These are phyloP conservation scores for Coemansia sp. DNA, from an alignment of 192 early-diverging fungal species.

Conservation along the genomic window DNA sequence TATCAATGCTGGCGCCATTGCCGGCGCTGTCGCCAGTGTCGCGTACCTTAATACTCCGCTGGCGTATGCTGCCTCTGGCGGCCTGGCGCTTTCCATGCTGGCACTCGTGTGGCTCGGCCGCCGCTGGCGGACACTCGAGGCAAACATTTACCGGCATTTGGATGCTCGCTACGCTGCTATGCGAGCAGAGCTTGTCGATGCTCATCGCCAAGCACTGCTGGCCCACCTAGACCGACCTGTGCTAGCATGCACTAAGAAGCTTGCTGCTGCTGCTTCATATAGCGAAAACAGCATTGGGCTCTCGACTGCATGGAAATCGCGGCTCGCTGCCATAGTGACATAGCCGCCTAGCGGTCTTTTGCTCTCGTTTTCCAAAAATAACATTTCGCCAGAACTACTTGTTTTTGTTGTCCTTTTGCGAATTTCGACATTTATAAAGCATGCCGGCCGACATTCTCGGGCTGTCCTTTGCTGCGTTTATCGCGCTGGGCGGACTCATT, in stretches of 20 bases:
- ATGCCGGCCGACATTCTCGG: constrained; percentile 33
- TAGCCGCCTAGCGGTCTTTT: background rate
- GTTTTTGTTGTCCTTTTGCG: too few relatives aligned
- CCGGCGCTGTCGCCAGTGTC: constrained; percentile 4
- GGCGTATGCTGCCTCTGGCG: constrained; percentile 21
- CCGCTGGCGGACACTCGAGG: constrained; percentile 35
- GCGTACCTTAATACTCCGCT: constrained; percentile 10
- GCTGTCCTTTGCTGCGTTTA: constrained; percentile 29
- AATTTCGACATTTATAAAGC: too few relatives aligned
- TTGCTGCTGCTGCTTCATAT: background rate
- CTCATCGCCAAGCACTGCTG: constrained; percentile 16
- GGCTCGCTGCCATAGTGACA: constrained; percentile 12
- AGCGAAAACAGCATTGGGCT: background rate
- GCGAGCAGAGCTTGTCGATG: constrained; percentile 14
- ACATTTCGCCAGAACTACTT: too few relatives aligned
- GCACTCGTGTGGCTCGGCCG: constrained; percentile 36
- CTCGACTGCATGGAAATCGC: constrained; percentile 23
- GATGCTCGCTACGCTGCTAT: constrained; percentile 16
- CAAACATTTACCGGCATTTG: constrained; percentile 16
- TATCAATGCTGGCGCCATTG: constrained; percentile 24
- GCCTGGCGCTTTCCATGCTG: constrained; percentile 12
- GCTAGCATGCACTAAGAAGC: constrained; percentile 6
- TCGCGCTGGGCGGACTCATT: constrained; percentile 40
- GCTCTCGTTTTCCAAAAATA: too few relatives aligned
- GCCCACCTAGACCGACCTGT: constrained; percentile 27